Percentiles rank a stretch among this genome's conserved stretches.
Conservation (phyloP, 225 moss, liverwort and hornwort genomes). For the Marchantia paleacea region DNA sequence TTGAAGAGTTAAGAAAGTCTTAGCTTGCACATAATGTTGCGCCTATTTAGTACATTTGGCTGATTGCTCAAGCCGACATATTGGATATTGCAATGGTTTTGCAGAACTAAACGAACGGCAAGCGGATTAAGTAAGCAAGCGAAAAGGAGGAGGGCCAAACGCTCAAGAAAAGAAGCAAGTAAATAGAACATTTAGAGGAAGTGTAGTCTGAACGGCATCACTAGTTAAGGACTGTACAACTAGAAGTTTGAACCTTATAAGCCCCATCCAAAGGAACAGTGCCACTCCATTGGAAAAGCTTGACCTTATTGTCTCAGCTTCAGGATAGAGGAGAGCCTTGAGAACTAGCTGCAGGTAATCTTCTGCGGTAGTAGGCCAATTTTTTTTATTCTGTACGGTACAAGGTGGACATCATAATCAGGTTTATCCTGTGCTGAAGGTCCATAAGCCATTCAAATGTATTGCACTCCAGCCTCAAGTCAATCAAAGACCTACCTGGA, state of each 20-base stretch:
- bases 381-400: no score
- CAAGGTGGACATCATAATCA: no score
- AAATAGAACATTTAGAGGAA: background rate
- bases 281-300: background rate
- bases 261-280: background rate
- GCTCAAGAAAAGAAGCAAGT: background rate
- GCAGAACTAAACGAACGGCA: constrained; percentile 19
- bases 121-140: background rate
- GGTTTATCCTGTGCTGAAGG: no score
- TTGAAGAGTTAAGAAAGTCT: background rate
- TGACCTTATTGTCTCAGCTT: background rate
- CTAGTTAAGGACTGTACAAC: background rate
- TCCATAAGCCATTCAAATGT: no score
- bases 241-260: background rate
- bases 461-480: no score
- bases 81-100: background rate
- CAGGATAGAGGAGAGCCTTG: background rate
- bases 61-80: background rate
- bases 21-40: background rate
- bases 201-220: background rate
- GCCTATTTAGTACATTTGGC: background rate
- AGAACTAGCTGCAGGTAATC: background rate
- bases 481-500: no score
- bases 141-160: constrained; percentile 11
- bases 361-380: no score